Conservation (phyloP, 495 filamentous ascomycete genomes). For the Penicillium cinerascens region DNA sequence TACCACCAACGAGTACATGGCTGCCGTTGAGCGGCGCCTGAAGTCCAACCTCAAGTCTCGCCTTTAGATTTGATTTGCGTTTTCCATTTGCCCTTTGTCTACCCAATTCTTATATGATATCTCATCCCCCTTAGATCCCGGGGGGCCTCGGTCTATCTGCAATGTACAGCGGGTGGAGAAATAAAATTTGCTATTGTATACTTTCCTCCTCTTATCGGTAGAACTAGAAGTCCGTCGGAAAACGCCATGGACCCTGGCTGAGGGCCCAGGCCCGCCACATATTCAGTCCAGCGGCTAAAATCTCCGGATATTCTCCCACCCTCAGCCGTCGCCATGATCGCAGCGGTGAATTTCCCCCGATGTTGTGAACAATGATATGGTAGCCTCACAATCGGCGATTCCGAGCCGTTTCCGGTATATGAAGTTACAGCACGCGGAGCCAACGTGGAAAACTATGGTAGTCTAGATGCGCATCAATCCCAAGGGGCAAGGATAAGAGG, state of each 20-base stretch:
- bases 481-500: no score
- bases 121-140: constrained; percentile 5
- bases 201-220: not conserved
- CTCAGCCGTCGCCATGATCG: not conserved
- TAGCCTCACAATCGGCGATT: not conserved
- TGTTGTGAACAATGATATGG: no score
- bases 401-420: no score
- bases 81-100: not conserved
- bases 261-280: not conserved
- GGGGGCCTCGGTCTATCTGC: constrained; percentile 6
- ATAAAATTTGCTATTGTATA: constrained; percentile 4
- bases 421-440: no score
- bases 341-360: not conserved
- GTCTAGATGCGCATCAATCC: no score
- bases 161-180: constrained; percentile 16
- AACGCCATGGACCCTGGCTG: not conserved
- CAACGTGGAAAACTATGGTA: no score
- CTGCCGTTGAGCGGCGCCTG: constrained; percentile 82
- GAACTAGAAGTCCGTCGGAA: not conserved
- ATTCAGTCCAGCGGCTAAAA: not conserved
- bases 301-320: not conserved
- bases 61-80: constrained; percentile 26
- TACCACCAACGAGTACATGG: constrained; percentile 82
- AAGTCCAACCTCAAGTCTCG: constrained; percentile 58
- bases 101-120: constrained; percentile 10